Conservation (phyloP, 768 basidiomycete genomes). For the Mycena pura region DNA sequence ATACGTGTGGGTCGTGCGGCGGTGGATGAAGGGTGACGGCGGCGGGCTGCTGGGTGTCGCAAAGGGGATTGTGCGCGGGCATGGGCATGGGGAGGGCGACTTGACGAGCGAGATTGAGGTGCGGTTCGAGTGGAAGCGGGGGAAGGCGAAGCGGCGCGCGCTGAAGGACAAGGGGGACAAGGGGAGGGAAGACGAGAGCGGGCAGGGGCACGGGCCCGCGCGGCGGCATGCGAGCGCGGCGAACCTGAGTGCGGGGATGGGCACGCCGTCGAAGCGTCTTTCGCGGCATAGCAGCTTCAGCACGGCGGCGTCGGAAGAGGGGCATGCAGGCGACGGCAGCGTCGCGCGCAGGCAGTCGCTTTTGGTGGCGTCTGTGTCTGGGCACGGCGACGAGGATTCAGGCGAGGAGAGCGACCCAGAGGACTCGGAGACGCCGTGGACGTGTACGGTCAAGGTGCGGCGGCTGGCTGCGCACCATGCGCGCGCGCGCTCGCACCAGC, state of each 20-base stretch:
- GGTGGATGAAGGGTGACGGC: constrained; percentile 70
- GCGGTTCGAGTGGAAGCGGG: constrained; percentile 80
- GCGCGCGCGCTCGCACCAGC: constrained; percentile 19
- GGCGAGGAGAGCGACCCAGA: constrained; percentile 92
- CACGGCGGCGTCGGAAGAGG: constrained; percentile 36
- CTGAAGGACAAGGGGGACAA: constrained; percentile 34
- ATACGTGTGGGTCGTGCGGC: constrained; percentile 80
- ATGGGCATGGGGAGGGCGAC: constrained; percentile 17
- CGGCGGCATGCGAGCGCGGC: constrained; percentile 10
- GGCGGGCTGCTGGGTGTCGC: constrained; percentile 47
- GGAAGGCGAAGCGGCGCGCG: constrained; percentile 39
- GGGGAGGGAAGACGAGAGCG: constrained; percentile 26
- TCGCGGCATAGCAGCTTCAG: constrained; percentile 47
- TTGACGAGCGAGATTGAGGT: constrained; percentile 64
- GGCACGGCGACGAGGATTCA: constrained; percentile 54
- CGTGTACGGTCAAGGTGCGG: constrained; percentile 79
- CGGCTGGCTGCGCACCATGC: constrained; percentile 38
- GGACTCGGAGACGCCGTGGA: constrained; percentile 97
- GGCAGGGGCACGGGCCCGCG: constrained; percentile 19
- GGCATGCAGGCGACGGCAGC: constrained; percentile 44
- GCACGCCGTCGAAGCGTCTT: constrained; percentile 35
- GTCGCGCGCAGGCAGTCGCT: constrained; percentile 6
- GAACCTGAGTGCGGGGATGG: background rate
- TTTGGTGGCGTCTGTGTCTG: too few species aligned
- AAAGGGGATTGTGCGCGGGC: constrained; percentile 21